Evolutionary conservation across 2,329 filamentous ascomycete species (phyloP).

Genomic region (Rhynchosporium agropyri): DNA sequence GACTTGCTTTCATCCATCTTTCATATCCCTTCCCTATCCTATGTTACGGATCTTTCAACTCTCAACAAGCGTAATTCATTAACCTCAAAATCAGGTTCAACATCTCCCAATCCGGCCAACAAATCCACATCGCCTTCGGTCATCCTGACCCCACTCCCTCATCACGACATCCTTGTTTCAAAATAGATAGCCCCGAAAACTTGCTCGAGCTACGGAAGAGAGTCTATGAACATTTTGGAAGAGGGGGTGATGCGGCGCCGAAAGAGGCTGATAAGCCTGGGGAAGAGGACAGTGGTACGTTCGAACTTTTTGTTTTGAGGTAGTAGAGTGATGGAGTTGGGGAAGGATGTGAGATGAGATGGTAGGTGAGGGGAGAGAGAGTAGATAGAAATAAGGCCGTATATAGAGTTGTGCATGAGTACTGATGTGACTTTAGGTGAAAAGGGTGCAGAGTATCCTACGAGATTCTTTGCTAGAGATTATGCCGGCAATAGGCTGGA

Average conservation of each 20-base stretch:
- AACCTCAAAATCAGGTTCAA: constrained; percentile 49
- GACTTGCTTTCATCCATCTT: neutral
- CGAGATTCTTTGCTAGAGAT: constrained; percentile 63
- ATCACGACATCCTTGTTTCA: constrained; percentile 61
- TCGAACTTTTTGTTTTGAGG: neutral
- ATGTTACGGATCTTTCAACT: neutral
- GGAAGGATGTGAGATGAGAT: too few species aligned
- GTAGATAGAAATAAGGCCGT: neutral
- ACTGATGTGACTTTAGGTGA: constrained; percentile 43
- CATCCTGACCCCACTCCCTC: constrained; percentile 46
- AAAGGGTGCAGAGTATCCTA: constrained; percentile 61
- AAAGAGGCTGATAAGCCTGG: constrained; percentile 58
- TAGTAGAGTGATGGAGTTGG: neutral
- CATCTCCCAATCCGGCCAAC: constrained; percentile 55
- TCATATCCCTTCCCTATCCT: neutral
- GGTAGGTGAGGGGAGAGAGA: neutral
- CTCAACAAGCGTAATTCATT: neutral
- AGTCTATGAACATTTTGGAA: constrained; percentile 55
- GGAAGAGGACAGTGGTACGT: constrained; percentile 46
- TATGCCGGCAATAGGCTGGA: constrained; percentile 58
- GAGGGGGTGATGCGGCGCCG: constrained; percentile 54
- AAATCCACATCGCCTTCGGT: constrained; percentile 54
- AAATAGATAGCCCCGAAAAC: constrained; percentile 50
- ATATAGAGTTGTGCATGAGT: constrained; percentile 3
- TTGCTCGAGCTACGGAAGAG: constrained; percentile 50